These are phyloP conservation scores for Blepharisma stoltei DNA, from an alignment of 73 alveolate species.

Conservation along the genomic window DNA sequence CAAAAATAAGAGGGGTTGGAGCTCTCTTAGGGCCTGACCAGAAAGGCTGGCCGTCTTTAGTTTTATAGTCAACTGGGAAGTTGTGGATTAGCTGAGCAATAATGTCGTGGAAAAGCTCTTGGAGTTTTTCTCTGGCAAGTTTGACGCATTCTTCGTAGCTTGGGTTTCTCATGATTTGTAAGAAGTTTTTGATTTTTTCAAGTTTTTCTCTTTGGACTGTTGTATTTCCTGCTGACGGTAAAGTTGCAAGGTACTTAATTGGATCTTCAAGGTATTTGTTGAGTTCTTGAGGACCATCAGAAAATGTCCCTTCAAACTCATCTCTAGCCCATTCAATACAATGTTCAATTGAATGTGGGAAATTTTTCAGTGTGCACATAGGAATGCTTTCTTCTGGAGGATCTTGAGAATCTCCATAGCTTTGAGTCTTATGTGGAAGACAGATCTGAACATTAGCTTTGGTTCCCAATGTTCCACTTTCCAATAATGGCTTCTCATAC, in stretches of 20 bases:
- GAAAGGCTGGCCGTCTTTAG: constrained; percentile 88
- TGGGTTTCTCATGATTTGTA: constrained; percentile 55
- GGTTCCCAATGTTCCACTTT: constrained; percentile 95
- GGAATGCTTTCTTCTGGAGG: constrained; percentile 98
- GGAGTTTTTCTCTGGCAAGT: constrained; percentile 68
- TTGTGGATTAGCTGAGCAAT: constrained; percentile 69
- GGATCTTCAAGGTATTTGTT: constrained; percentile 74
- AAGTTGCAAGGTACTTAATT: constrained; percentile 48
- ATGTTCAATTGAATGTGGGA: constrained; percentile 97
- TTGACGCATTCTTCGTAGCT: constrained; percentile 73
- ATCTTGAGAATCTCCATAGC: constrained; percentile 92
- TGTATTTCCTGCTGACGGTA: constrained; percentile 53
- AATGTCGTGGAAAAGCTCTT: constrained; percentile 61
- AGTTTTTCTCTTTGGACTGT: constrained; percentile 76
- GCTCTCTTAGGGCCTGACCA: constrained; percentile 96
- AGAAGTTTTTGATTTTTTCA: constrained; percentile 64
- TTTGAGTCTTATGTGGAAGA: constrained; percentile 85
- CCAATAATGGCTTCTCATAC: constrained; percentile 89
- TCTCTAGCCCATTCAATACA: constrained; percentile 98
- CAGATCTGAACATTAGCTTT: constrained; percentile 91
- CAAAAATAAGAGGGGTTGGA: constrained; percentile 78
- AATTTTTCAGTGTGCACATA: constrained; percentile 93
- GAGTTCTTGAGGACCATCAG: constrained; percentile 69
- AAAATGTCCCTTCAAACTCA: constrained; percentile 82
- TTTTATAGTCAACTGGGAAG: constrained; percentile 92